A percentile compares a stretch with the other conserved stretches of the same genome.
These are phyloP conservation scores for Beauveria asiatica DNA, from an alignment of 2,329 filamentous ascomycete genomes.

Conservation along the genomic window DNA sequence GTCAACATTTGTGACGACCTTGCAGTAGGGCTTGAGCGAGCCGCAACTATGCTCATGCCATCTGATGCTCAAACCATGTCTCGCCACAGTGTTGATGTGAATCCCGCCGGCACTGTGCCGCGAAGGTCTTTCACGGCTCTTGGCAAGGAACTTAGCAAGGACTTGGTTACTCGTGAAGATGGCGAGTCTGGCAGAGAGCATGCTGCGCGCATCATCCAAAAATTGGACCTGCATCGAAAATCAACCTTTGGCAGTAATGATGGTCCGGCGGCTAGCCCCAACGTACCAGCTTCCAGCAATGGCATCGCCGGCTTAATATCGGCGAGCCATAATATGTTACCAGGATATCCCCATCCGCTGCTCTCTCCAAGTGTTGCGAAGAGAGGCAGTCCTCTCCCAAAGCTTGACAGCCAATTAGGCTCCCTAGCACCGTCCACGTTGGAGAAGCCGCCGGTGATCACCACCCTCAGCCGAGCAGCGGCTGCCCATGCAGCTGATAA, in stretches of 20 bases:
- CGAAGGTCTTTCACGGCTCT: constrained; percentile 50
- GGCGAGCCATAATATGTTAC: constrained; percentile 71
- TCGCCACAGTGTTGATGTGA: constrained; percentile 67
- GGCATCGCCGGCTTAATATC: constrained; percentile 83
- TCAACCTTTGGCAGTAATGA: constrained; percentile 45
- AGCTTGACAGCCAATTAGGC: constrained; percentile 42
- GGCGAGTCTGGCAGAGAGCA: constrained; percentile 72
- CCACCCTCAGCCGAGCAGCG: constrained; percentile 77
- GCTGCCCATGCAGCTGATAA: constrained; percentile 74
- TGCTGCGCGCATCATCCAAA: constrained; percentile 83
- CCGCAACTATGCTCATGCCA: constrained; percentile 57
- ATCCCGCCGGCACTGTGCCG: constrained; percentile 28
- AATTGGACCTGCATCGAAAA: constrained; percentile 82
- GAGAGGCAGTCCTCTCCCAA: constrained; percentile 23
- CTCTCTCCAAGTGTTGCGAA: constrained; percentile 22
- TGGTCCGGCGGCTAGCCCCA: constrained; percentile 26
- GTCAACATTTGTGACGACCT: constrained; percentile 44
- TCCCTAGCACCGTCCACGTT: constrained; percentile 75
- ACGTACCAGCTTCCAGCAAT: constrained; percentile 33
- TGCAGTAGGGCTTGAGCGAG: constrained; percentile 42
- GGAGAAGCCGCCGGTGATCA: constrained; percentile 73
- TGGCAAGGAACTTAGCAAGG: constrained; percentile 31
- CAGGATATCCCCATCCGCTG: constrained; percentile 39
- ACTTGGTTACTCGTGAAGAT: constrained; percentile 42
- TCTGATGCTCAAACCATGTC: constrained; percentile 45